Evolutionary conservation across 176 grass and related monocot species (phyloP), one percentile per base, ranked within the genome.

Genomic region (Elymus sibiricus): DNA sequence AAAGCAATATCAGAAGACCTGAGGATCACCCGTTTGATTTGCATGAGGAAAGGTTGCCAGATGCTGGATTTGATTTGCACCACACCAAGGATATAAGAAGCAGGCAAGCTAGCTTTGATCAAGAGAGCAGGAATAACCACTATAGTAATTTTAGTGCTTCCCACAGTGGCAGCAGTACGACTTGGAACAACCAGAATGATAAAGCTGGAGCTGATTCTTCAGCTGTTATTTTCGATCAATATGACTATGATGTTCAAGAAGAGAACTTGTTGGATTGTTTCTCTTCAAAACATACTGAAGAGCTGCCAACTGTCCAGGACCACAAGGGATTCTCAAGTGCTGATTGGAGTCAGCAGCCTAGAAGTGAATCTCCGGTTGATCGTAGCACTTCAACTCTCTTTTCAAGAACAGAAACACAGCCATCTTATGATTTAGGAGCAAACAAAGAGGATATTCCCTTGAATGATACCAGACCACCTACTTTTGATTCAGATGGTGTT

Each of bases 401-500:
- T 82, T 89, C 83, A 79, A 66, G 68, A 53, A 80, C 53, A 86
- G 86, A 91, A 59, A 42, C 68, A 68, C 40, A 68, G 1, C 47
- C 16, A 13, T 66, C 75, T 51, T 83, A 84, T 55, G 73, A 74
- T 87, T 81, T 64, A 59, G 86, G 83, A 88, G 82, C 17, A 77
- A 87, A 80, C 64, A 87, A n/a, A 70, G 87, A 75, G 49, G 83
- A 82, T 58, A 58, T 76, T 58, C 31, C 75, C 15, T 81, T 51
- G 8, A 70, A 73, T 83, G 80, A 91, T 83, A 85, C 73, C 74
- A 22, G 69, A 7, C 56, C 59, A 53, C 94, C 97, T 71, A 74
- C 92, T 77, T 99, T 89, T 85, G 97, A 99, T 77, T 99, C 93
- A 55, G 88, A 98, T 90, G 86, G 82, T 60, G 21, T 62, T 72